Evolutionary conservation across 2,329 filamentous ascomycete genomes (phyloP), one percentile per base, ranked within the genome.

Genomic region (Lasiodiplodia gonubiensis): DNA sequence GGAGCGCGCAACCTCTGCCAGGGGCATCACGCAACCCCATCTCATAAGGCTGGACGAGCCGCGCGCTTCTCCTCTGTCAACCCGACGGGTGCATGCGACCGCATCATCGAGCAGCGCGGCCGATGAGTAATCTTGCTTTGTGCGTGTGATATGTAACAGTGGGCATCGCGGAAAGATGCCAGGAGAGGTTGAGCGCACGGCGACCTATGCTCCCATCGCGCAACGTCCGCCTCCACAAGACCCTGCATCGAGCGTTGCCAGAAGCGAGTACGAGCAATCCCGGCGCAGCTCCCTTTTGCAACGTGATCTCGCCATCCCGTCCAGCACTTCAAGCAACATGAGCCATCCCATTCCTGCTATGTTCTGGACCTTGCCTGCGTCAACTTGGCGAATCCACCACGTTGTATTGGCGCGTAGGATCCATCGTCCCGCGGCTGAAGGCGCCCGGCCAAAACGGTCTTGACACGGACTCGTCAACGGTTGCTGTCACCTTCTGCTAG

Each of bases 341-440:
- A 61, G 57, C 57, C 57, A 42, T 35, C 4, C 48, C 8, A 11
- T 61, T 18, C 6, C 7, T 18, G 10, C 42, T 4, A 18, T 33
- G 59, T 51, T 63, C 59, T 63, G 59, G 59, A 7, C 42, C 59
- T 21, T 35, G 39, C 27, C 25, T 18, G 18, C 25, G 18, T 27
- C 23, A 30, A 61, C 54, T 49, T 48, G 25, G 25, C 37, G 57
- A n/a, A 10, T 23, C 30, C 30, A 42, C 59, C 51, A 63, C 46
- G 59, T 63, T 23, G 59, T 63, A 63, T 63, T 46, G 59, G 59
- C 59, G 59, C 25, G 59, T 63, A 63, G 59, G 59, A 63, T 63
- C 30, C 30, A 33, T 8, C 59, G 21, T 18, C 12, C n/a, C n/a
- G 46, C 59, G 59, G 59, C 59, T 63, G 59, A 51, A 63, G 46